These are phyloP conservation scores for Lactifluus volemus DNA, from an alignment of 768 basidiomycete genomes.

Conservation along the genomic window DNA sequence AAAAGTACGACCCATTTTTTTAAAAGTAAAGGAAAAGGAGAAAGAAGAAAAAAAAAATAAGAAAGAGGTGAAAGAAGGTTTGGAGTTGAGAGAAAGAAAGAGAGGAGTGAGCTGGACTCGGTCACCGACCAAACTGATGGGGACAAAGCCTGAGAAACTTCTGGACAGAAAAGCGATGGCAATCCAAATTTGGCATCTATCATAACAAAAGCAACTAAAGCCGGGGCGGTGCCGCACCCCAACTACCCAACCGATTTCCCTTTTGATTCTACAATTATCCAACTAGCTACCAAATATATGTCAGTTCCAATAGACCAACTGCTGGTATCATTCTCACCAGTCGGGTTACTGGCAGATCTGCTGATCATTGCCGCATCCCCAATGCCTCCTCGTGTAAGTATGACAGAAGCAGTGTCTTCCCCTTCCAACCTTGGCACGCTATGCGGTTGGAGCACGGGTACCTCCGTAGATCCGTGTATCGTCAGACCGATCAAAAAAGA, in stretches of 20 bases:
- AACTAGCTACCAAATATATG: constrained; percentile 21
- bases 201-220: neutral
- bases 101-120: constrained; percentile 7
- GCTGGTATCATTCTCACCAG: neutral
- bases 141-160: neutral
- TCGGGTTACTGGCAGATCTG: neutral
- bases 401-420: constrained; percentile 45
- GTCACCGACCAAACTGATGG: neutral
- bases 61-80: constrained; percentile 3
- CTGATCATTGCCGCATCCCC: neutral
- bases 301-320: neutral
- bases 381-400: constrained; percentile 16
- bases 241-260: constrained; percentile 34
- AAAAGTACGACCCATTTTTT: constrained; percentile 20
- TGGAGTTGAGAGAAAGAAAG: constrained; percentile 9
- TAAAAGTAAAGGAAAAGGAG: neutral
- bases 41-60: neutral
- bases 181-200: neutral
- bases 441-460: constrained; percentile 38
- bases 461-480: constrained; percentile 34
- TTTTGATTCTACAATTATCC: constrained; percentile 39
- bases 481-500: constrained; percentile 39
- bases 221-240: neutral
- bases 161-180: neutral
- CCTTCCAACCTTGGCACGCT: constrained; percentile 40